These are phyloP conservation scores for Brassica cretica DNA, from an alignment of 345 rosid species.

Conservation along the genomic window DNA sequence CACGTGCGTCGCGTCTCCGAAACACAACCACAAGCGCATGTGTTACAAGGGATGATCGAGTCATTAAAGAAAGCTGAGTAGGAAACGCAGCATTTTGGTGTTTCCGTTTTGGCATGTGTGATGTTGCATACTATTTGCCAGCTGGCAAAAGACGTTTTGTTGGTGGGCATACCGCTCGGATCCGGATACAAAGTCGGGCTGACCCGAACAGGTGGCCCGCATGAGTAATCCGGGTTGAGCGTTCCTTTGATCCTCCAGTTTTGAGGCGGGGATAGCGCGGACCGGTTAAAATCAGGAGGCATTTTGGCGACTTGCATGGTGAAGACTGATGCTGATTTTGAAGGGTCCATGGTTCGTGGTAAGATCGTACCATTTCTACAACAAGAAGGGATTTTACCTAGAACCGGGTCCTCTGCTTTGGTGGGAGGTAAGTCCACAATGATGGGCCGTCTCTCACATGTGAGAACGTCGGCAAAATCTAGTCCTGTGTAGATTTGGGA, in stretches of 20 bases:
- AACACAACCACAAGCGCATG: conserved; percentile 93
- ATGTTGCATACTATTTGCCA: conserved; percentile 99
- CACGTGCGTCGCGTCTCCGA: conserved; percentile 57
- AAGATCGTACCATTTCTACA: conserved; percentile 88
- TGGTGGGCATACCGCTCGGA: conserved; percentile 65
- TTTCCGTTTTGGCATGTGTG: conserved; percentile 64
- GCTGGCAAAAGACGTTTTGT: conserved; percentile 79
- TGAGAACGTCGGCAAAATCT: conserved; percentile 79
- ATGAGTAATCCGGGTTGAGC: conserved; percentile 82
- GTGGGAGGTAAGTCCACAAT: conserved; percentile 90
- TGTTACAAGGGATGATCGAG: conserved; percentile 81
- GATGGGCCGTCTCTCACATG: conserved; percentile 84
- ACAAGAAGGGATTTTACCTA: conserved; percentile 73
- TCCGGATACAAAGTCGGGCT: conserved; percentile 82
- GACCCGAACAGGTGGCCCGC: conserved; percentile 84
- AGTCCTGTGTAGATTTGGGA: conserved; percentile 52
- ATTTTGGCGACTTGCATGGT: conserved; percentile 83
- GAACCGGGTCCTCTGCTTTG: conserved; percentile 62
- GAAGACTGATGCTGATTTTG: conserved; percentile 77
- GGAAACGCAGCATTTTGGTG: conserved; percentile 87
- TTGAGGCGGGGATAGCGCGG: conserved; percentile 71
- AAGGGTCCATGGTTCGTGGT: conserved; percentile 84
- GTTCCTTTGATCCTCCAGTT: conserved; percentile 89
- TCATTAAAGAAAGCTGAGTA: conserved; percentile 91
- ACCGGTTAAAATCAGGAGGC: conserved; percentile 82